Evolutionary conservation across 179 eudicot species (phyloP), one percentile per base, ranked within the genome.

Genomic region (Actinidia arguta): DNA sequence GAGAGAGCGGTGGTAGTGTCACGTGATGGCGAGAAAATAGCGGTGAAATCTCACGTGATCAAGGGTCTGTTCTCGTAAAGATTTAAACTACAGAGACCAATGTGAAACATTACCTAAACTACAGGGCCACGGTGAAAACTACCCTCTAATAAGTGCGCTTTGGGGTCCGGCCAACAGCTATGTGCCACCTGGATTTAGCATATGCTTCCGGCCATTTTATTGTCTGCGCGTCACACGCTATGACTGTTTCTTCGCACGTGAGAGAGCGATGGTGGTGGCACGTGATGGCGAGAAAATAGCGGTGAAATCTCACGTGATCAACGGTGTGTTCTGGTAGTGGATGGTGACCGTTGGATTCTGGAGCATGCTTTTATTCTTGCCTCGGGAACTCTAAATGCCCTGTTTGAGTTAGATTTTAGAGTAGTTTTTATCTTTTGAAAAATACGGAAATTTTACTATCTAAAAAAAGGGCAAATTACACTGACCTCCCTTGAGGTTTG

Each of bases 331-430:
- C 54, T 0, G 59, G 76, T 50, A 22, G 73, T 51, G 61, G 56
- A 62, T n/a, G 42, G 64, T 68, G 66, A 79, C 82, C 75, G 81
- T 79, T 79, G 82, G 54, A 27, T n/a, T n/a, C n/a, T n/a, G n/a
- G n/a, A n/a, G n/a, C n/a, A n/a, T n/a, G 62, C 81, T 64, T 27
- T 64, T 64, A 63, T 18, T 78, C 13, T 12, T 16, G 68, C 56
- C 22, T 0, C 8, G 16, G 25, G 18, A 31, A 20, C 73, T 11
- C 3, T 8, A n/a, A n/a, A n/a, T n/a, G n/a, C n/a, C n/a, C n/a
- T n/a, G n/a, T n/a, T n/a, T n/a, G n/a, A n/a, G n/a, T n/a, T n/a
- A n/a, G n/a, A n/a, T 6, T 7, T 67, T 66, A 25, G 27, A 17
- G 4, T 22, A 52, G 18, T 47, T 9, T 17, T 56, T 56, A 17